Evolutionary conservation across 352 stramenopile genomes (phyloP).

Genomic region (Pythium aristosporum): DNA sequence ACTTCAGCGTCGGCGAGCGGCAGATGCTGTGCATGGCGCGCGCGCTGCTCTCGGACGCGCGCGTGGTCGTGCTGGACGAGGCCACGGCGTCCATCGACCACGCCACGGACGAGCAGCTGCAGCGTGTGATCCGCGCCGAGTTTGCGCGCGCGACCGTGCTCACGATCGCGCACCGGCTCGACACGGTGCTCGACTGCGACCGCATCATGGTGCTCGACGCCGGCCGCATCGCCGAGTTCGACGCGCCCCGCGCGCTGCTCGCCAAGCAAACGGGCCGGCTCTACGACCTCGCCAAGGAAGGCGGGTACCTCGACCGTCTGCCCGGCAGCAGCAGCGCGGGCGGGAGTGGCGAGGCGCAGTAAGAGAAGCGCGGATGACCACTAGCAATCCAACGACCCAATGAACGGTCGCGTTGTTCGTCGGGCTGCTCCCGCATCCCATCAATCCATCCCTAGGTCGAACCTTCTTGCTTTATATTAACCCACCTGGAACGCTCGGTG

Average conservation of each 20-base stretch:
- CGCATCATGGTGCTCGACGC: slow-evolving; percentile 37
- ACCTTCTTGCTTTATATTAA: no score
- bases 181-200: slow-evolving; percentile 7
- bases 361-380: neutral
- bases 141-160: slow-evolving; percentile 92
- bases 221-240: slow-evolving; percentile 86
- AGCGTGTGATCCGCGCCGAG: slow-evolving; percentile 69
- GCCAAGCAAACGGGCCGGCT: slow-evolving; percentile 35
- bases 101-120: slow-evolving; percentile 54
- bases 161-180: slow-evolving; percentile 68
- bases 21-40: slow-evolving; percentile 58
- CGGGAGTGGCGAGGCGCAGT: slow-evolving; percentile 3
- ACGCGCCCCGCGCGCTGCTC: slow-evolving; percentile 61
- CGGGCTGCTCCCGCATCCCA: no score
- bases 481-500: no score
- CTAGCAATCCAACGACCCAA: no score
- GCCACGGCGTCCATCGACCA: slow-evolving; percentile 73
- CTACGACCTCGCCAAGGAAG: slow-evolving; percentile 43
- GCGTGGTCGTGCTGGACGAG: slow-evolving; percentile 73
- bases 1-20: slow-evolving; percentile 80
- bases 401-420: no score
- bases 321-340: neutral
- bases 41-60: slow-evolving; percentile 80
- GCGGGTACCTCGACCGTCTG: slow-evolving; percentile 34
- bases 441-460: no score